Evolutionary conservation across 2,329 filamentous ascomycete genomes (phyloP).

Genomic region (Alternaria conjuncta): DNA sequence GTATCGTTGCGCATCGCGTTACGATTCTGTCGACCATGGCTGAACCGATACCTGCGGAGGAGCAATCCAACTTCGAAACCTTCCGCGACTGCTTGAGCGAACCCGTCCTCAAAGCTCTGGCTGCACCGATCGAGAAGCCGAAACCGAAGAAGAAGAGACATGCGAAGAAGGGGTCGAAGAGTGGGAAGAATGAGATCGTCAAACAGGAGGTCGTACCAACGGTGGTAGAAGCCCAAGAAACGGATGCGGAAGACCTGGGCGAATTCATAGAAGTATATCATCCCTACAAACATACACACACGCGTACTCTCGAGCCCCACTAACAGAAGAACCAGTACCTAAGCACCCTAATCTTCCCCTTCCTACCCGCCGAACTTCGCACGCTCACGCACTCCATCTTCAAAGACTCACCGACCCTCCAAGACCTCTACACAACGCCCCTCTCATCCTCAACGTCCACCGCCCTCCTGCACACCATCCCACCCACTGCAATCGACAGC

Average conservation of each 20-base stretch:
- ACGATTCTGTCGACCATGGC: conserved; percentile 28
- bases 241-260: conserved; percentile 70
- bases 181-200: conserved; percentile 17
- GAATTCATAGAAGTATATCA: conserved; percentile 74
- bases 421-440: conserved; percentile 64
- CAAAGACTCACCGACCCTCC: conserved; percentile 58
- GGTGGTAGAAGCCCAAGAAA: conserved; percentile 13
- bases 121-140: conserved; percentile 51
- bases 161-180: conserved; percentile 41
- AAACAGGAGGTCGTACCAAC: conserved; percentile 8
- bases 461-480: conserved; percentile 58
- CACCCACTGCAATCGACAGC: conserved; percentile 69
- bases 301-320: background rate
- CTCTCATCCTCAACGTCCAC: conserved; percentile 61
- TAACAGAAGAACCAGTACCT: conserved; percentile 63
- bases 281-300: background rate
- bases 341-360: conserved; percentile 70
- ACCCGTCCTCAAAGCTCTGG: conserved; percentile 68
- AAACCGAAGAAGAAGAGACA: conserved; percentile 53
- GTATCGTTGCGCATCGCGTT: background rate
- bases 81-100: conserved; percentile 79
- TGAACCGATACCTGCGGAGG: conserved; percentile 43
- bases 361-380: conserved; percentile 67
- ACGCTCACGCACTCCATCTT: conserved; percentile 66
- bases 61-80: conserved; percentile 65